These are phyloP conservation scores for Phytopythium chamaehyphon DNA, from an alignment of 352 stramenopile genomes.

Conservation along the genomic window DNA sequence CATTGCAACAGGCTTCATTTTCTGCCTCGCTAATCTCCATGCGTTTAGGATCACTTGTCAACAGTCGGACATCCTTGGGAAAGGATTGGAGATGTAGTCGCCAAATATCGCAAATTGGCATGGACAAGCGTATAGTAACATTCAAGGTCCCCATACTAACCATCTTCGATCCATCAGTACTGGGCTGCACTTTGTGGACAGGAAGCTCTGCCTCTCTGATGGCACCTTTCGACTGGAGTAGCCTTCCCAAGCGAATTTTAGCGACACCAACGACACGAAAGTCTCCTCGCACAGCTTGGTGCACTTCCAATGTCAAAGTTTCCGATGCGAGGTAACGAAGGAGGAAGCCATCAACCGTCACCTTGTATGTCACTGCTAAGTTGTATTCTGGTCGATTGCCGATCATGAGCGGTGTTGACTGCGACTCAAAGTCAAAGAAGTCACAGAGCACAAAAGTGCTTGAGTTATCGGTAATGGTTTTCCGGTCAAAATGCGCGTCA, in stretches of 20 bases:
- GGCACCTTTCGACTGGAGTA: conserved; percentile 74
- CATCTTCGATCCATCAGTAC: conserved; percentile 15
- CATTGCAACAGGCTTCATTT: neutral
- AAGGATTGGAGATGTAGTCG: conserved; percentile 86
- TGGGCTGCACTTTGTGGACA: conserved; percentile 31
- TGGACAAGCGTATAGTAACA: conserved; percentile 81
- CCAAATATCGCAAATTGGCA: conserved; percentile 90
- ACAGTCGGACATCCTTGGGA: conserved; percentile 72
- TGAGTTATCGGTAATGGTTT: conserved; percentile 52
- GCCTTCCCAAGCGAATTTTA: conserved; percentile 53
- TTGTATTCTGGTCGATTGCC: conserved; percentile 86
- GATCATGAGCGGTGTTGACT: conserved; percentile 85
- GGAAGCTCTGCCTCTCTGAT: conserved; percentile 58
- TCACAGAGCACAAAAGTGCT: conserved; percentile 92
- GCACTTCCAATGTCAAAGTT: conserved; percentile 82
- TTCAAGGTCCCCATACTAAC: conserved; percentile 66
- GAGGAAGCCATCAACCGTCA: conserved; percentile 92
- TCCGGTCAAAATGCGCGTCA: conserved; percentile 64
- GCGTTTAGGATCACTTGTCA: conserved; percentile 21
- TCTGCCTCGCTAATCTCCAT: conserved; percentile 11
- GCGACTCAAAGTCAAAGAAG: conserved; percentile 94
- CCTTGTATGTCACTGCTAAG: conserved; percentile 90
- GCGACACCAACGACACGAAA: conserved; percentile 83
- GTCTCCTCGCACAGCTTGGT: conserved; percentile 83
- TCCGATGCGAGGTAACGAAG: conserved; percentile 89